Base-by-base conservation (phyloP, 164 flowering plant species). In the Stephania yunnanensis region DNA sequence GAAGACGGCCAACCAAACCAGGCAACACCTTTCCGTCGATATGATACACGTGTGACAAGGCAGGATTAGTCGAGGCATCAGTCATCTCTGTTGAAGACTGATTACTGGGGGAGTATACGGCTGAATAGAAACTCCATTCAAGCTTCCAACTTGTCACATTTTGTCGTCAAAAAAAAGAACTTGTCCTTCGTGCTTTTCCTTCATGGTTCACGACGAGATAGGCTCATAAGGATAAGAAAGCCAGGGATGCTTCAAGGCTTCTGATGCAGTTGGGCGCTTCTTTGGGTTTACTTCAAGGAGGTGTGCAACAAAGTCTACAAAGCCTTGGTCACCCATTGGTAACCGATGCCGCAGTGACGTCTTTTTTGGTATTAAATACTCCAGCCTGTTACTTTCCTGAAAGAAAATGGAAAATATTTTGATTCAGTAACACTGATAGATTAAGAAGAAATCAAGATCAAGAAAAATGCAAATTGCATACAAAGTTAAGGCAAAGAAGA, bases 251-350 rank as follows among this genome's bases (percentile, higher is more conserved):
- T 89, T 89, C 72, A 95, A 75, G 70, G 99, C 99, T 79, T 92
- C 93, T 0, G 88, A 76, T 31, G 99, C 99, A 61, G 97, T 85
- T 17, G 99, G 98, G 17, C 99, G 94, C 84, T 89, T 92, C 82
- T 84, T 86, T 22, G 99, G 99, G 82, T 92, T 93, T 55, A 93
- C 68, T 82, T 95, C 97, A 30, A 95, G 97, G 73, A 93, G 84
- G 84, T 91, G 89, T 48, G 82, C 85, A 75, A 95, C 97, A 80
- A 95, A 95, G 73, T 93, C 97, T 46, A 92, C 86, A 83, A 95
- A 93, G 17, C 97, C 99, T 83, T 91, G 95, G 75, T 93, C 98
- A 15, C 98, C 99, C 98, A 92, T 92, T 15, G 98, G 98, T 74
- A 92, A 79, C 29, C 99, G 86, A 75, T 92, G 99, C 80, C 97